phyloP scores from a whole-genome alignment of 176 grass and related monocot species.

The Olyra latifolia region DNA sequence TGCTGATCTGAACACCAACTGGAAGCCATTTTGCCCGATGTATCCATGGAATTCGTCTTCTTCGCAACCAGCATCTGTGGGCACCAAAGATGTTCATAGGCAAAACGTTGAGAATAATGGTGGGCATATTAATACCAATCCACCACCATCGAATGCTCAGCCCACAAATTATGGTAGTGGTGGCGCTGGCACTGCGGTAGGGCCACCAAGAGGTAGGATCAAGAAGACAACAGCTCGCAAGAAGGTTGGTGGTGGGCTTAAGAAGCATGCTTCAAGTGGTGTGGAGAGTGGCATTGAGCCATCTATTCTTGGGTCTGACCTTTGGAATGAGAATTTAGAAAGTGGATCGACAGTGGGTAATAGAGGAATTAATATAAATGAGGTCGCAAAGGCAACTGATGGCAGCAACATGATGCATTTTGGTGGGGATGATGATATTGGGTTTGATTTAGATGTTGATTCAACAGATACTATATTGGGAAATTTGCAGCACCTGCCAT shows the following conservation, averaged over 20 bases:
- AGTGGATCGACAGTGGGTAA: slow-evolving; percentile 19
- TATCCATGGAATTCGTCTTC: slow-evolving; percentile 37
- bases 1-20: slow-evolving; percentile 62
- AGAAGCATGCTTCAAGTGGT: slow-evolving; percentile 26
- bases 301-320: slow-evolving; percentile 16
- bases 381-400: slow-evolving; percentile 61
- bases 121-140: slow-evolving; percentile 8
- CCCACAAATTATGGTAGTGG: neutral
- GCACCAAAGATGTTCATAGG: slow-evolving; percentile 11
- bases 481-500: slow-evolving; percentile 88
- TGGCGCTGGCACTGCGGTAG: neutral
- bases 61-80: slow-evolving; percentile 38
- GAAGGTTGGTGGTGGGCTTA: slow-evolving; percentile 56
- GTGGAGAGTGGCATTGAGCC: slow-evolving; percentile 30
- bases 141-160: slow-evolving; percentile 24
- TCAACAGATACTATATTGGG: slow-evolving; percentile 79
- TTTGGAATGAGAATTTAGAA: slow-evolving; percentile 20
- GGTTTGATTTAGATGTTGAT: slow-evolving; percentile 87
- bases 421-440: slow-evolving; percentile 51
- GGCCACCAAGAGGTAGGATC: slow-evolving; percentile 42
- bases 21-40: slow-evolving; percentile 80
- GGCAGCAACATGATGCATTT: slow-evolving; percentile 33
- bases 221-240: slow-evolving; percentile 91
- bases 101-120: slow-evolving; percentile 26
- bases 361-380: slow-evolving; percentile 93